A percentile compares a stretch with the other conserved stretches of the same genome.
Conservation (phyloP, 2,329 filamentous ascomycete genomes). For the Davidsoniella neocaledoniae region DNA sequence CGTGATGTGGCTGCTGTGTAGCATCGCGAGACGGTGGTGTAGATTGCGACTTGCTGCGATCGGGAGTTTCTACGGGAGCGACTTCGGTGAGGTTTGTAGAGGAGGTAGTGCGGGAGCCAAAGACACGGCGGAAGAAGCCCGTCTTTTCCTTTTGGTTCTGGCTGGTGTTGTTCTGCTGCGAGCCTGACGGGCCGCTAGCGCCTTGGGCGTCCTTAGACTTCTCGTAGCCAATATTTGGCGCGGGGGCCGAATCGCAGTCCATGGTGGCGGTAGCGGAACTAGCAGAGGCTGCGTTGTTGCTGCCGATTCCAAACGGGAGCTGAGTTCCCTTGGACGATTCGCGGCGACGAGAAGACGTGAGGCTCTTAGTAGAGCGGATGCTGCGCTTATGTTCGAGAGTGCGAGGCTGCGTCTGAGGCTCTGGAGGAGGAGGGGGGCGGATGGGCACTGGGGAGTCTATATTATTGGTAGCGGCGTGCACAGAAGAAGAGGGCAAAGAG, state of each 20-base stretch:
- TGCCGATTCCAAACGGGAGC: conserved; percentile 15
- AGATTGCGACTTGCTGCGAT: conserved; percentile 18
- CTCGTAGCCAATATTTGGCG: conserved; percentile 41
- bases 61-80: conserved; percentile 19
- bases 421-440: conserved; percentile 24
- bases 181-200: conserved; percentile 28
- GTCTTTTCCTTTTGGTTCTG: conserved; percentile 47
- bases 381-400: conserved; percentile 39
- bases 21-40: conserved; percentile 34
- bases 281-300: neutral
- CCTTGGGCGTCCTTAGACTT: conserved; percentile 37
- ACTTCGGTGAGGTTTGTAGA: conserved; percentile 15
- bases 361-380: conserved; percentile 37
- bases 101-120: conserved; percentile 50
- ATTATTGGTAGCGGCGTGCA: neutral
- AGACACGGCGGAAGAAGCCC: conserved; percentile 88
- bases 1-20: conserved; percentile 26
- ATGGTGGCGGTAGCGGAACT: conserved; percentile 17
- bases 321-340: conserved; percentile 6
- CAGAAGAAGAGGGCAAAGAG: conserved; percentile 12
- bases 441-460: conserved; percentile 19
- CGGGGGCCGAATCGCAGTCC: conserved; percentile 37
- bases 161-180: conserved; percentile 27
- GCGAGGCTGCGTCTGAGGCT: conserved; percentile 44
- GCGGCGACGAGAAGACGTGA: conserved; percentile 6